Percentiles rank a stretch among this genome's conserved stretches.
Evolutionary conservation across 2,329 filamentous ascomycete species (phyloP).

Genomic region (Celoporthe dispersa): DNA sequence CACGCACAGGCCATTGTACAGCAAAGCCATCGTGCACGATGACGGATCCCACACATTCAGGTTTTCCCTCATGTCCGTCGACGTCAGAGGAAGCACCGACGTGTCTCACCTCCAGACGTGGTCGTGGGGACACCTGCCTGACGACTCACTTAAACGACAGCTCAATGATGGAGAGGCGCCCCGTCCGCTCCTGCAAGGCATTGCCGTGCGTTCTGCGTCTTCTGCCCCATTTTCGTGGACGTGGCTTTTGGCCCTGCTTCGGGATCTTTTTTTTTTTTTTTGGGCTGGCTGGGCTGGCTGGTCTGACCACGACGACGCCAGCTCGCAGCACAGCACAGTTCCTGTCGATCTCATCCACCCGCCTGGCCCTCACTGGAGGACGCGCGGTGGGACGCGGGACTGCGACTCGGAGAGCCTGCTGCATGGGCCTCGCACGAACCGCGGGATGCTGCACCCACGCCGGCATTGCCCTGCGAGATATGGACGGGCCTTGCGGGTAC

Average conservation of each 20-base stretch:
- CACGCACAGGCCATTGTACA: not conserved
- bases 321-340: not conserved
- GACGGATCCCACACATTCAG: not conserved
- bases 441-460: constrained; percentile 1
- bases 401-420: not conserved
- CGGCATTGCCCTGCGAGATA: constrained; percentile 9
- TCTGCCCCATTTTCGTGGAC: not conserved
- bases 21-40: not conserved
- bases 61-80: constrained; percentile 7
- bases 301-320: not conserved
- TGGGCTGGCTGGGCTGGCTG: no score
- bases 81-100: not conserved
- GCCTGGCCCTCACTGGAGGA: not conserved
- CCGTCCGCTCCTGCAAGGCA: not conserved
- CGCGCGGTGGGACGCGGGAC: not conserved
- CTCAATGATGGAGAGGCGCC: constrained; percentile 5
- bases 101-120: not conserved
- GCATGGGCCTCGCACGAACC: constrained; percentile 10
- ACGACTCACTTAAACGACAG: not conserved
- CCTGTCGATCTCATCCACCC: constrained; percentile 8
- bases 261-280: not conserved
- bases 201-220: not conserved
- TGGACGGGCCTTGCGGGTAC: not conserved
- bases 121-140: not conserved
- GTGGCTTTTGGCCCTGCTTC: not conserved